Evolutionary conservation across 2,329 filamentous ascomycete species (phyloP).

Genomic region (Metarhizium brunneum): DNA sequence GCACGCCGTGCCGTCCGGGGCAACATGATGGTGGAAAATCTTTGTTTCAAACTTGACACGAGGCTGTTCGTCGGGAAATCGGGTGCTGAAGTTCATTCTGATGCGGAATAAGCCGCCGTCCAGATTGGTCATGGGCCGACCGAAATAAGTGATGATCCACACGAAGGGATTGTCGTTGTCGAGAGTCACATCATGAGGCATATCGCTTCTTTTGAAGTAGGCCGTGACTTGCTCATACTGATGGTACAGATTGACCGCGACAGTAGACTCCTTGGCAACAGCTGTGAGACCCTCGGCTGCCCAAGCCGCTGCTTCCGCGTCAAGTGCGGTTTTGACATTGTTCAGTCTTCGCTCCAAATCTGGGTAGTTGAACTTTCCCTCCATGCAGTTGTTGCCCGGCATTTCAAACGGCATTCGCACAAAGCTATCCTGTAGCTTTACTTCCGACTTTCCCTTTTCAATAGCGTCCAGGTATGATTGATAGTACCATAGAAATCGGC

Average conservation of each 20-base stretch:
- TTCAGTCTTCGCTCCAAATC: conserved; percentile 61
- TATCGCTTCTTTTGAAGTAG: conserved; percentile 60
- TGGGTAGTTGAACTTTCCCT: conserved; percentile 74
- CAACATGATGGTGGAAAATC: conserved; percentile 83
- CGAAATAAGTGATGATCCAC: conserved; percentile 84
- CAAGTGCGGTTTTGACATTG: conserved; percentile 59
- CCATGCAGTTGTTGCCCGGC: conserved; percentile 65
- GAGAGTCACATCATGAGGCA: conserved; percentile 66
- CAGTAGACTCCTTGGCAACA: conserved; percentile 57
- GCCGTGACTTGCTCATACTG: conserved; percentile 79
- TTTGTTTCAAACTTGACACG: conserved; percentile 71
- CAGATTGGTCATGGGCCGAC: conserved; percentile 83
- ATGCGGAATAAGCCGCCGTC: conserved; percentile 86
- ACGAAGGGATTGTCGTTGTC: conserved; percentile 79
- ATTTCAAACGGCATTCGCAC: conserved; percentile 79
- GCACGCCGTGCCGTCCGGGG: conserved; percentile 70
- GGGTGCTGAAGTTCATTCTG: conserved; percentile 68
- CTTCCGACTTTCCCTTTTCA: conserved; percentile 52
- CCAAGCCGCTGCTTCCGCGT: conserved; percentile 66
- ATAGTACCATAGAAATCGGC: conserved; percentile 92
- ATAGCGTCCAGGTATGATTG: conserved; percentile 73
- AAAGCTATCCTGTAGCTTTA: conserved; percentile 57
- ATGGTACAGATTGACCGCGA: conserved; percentile 72
- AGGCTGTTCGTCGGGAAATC: conserved; percentile 83
- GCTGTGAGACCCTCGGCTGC: conserved; percentile 55